phyloP scores from a whole-genome alignment of 768 basidiomycete genomes.

The Porphyrellus cyaneotinctus region DNA sequence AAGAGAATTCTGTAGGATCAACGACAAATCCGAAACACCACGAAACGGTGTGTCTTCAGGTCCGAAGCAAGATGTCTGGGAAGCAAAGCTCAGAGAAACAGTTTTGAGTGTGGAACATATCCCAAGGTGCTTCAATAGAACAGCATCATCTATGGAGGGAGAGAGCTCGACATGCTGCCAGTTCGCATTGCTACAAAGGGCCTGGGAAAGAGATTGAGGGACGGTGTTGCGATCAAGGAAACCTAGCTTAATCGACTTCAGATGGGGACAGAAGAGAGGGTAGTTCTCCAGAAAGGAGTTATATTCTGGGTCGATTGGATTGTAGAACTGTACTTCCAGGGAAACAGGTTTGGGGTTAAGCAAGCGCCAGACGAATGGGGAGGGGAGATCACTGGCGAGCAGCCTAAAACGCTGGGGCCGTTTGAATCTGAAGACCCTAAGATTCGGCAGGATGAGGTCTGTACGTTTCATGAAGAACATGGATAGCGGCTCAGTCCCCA shows the following conservation, averaged over 20 bases:
- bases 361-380: background rate
- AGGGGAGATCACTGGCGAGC: too few relatives aligned
- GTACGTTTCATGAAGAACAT: background rate
- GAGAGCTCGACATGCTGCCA: background rate
- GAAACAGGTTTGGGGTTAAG: background rate
- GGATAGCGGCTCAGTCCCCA: too few relatives aligned
- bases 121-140: conserved; percentile 3
- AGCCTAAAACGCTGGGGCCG: too few relatives aligned
- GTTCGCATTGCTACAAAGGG: background rate
- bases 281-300: background rate
- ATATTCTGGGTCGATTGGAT: background rate
- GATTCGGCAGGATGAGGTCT: background rate
- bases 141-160: background rate
- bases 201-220: background rate
- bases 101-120: background rate
- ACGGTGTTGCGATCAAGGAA: background rate
- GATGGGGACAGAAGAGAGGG: background rate
- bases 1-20: background rate
- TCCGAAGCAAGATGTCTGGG: background rate
- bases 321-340: background rate
- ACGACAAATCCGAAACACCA: background rate
- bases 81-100: background rate
- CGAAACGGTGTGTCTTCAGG: background rate
- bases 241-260: conserved; percentile 1
- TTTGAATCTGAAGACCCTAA: conserved; percentile 2